Evolutionary conservation across 164 flowering plant genomes (phyloP).

Genomic region (Umbilicus rupestris): DNA sequence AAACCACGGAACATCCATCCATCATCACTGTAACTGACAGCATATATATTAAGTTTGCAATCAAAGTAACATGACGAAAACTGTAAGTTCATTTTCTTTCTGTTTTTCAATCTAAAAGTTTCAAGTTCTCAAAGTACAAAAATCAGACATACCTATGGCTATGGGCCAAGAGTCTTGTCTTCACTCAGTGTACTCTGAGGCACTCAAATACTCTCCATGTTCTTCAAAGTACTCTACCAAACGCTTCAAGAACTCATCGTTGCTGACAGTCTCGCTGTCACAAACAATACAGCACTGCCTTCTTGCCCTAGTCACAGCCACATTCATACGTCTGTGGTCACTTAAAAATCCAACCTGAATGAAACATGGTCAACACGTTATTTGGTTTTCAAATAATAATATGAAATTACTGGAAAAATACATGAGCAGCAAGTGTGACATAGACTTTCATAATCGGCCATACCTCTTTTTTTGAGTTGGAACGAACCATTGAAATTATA

Average conservation of each 20-base stretch:
- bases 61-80: neutral
- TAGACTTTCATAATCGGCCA: neutral
- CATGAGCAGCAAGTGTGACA: neutral
- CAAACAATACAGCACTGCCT: slow-evolving; percentile 93
- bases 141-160: neutral
- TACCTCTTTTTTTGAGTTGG: slow-evolving; percentile 90
- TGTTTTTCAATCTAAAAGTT: neutral
- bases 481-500: slow-evolving; percentile 94
- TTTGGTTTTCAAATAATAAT: neutral
- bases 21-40: neutral
- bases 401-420: neutral
- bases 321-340: slow-evolving; percentile 92
- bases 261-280: slow-evolving; percentile 84
- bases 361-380: neutral
- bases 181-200: slow-evolving; percentile 55
- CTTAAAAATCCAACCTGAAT: slow-evolving; percentile 88
- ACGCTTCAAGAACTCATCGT: slow-evolving; percentile 77
- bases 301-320: slow-evolving; percentile 96
- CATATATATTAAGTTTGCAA: neutral
- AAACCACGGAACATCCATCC: neutral
- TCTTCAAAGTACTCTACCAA: slow-evolving; percentile 90
- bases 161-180: neutral
- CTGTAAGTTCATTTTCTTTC: neutral
- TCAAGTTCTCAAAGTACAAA: neutral
- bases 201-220: slow-evolving; percentile 90